Base-by-base conservation (phyloP, 306 rosid genomes). In the Casuarina glauca region DNA sequence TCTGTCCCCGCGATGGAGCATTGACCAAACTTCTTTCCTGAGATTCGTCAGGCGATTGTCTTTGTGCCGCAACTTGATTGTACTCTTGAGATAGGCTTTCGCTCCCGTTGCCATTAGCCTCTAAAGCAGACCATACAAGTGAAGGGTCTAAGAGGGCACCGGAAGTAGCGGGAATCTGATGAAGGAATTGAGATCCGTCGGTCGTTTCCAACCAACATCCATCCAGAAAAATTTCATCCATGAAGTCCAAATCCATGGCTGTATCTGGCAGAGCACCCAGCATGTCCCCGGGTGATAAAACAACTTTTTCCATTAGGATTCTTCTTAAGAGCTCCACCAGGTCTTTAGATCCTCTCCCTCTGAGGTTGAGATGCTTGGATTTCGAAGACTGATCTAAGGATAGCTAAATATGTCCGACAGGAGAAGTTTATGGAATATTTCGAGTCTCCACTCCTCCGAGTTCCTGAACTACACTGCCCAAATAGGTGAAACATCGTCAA, bases 171-270 rank as follows among this genome's bases (percentile, higher is more conserved):
- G 90, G 88, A 78, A 54, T 88, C 76, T 83, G 90, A 80, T 76
- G 76, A 75, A 85, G 82, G 68, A 85, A 86, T 45, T 88, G 93
- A 70, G 91, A 82, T 82, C 88, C 97, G 74, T 88, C 90, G 11
- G 86, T 88, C 20, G 97, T 78, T 79, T 93, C 98, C 80, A 96
- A 79, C 98, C 97, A 96, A 61, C 96, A 93, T 43, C 96, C 96
- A 50, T 90, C 94, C 19, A 79, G 82, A 74, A 96, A 83, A 67
- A 93, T 84, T 52, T 91, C 94, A 76, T 92, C 96, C 93, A 96
- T 86, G 89, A 87, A 90, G 54, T 93, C 93, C 62, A 91, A 83
- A 73, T 95, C 96, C 92, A 87, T 91, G 38, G 93, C 74, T n/a
- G 84, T 72, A 76, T 85, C 87, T 39, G 86, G 75, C 68, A 86